Percentiles rank a stretch among this genome's conserved stretches.
These are phyloP conservation scores for Ceriops decandra DNA, from an alignment of 345 rosid genomes.

Conservation along the genomic window DNA sequence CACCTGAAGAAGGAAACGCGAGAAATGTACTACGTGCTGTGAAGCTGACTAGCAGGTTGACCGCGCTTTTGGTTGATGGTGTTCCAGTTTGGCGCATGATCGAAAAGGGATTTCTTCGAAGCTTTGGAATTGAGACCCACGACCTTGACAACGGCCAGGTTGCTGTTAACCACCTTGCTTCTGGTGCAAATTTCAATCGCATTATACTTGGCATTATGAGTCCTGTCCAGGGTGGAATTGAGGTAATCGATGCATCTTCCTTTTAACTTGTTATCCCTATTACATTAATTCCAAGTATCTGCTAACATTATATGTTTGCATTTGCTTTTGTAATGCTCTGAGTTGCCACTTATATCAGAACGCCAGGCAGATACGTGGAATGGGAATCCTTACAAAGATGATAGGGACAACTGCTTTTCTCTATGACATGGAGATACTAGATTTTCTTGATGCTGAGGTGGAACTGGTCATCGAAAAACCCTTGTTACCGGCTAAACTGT, in stretches of 20 bases:
- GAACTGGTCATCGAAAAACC: constrained; percentile 17
- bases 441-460: constrained; percentile 16
- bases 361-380: constrained; percentile 9
- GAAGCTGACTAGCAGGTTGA: constrained; percentile 8
- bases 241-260: constrained; percentile 2
- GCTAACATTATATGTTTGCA: neutral
- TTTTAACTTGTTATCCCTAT: too few species aligned
- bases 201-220: constrained; percentile 10
- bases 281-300: neutral
- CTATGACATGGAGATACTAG: neutral
- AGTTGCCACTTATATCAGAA: neutral
- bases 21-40: neutral
- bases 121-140: constrained; percentile 4
- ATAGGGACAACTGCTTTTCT: neutral
- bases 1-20: neutral
- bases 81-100: neutral
- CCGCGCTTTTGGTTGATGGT: constrained; percentile 23
- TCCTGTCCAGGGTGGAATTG: constrained; percentile 18
- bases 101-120: neutral
- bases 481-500: neutral
- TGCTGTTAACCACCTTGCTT: constrained; percentile 7
- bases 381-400: constrained; percentile 16
- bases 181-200: constrained; percentile 2
- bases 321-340: neutral
- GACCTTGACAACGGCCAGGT: constrained; percentile 1